phyloP scores from a whole-genome alignment of 495 filamentous ascomycete species.

The Glarea lozoyensis region DNA sequence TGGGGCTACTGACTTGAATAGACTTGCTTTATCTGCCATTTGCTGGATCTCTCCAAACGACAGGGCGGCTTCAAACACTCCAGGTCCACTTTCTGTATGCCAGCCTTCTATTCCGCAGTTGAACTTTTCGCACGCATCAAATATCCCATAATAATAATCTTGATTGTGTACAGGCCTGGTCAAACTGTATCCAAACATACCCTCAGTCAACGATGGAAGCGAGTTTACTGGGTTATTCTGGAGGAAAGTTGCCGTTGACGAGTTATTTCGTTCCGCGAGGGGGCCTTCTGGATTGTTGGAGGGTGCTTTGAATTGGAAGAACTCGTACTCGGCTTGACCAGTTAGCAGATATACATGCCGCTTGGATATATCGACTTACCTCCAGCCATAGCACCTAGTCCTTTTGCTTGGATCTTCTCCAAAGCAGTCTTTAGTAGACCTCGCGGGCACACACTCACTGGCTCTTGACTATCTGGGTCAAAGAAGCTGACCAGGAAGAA shows the following conservation, averaged over 20 bases:
- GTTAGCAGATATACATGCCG: slow-evolving; percentile 3
- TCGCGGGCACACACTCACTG: slow-evolving; percentile 75
- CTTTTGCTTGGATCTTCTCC: slow-evolving; percentile 55
- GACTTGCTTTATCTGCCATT: slow-evolving; percentile 83
- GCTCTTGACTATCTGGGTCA: slow-evolving; percentile 60
- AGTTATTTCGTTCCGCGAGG: slow-evolving; percentile 34
- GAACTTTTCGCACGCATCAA: slow-evolving; percentile 74
- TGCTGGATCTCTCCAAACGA: slow-evolving; percentile 73
- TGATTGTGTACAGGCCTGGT: slow-evolving; percentile 89
- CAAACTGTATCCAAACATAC: slow-evolving; percentile 97
- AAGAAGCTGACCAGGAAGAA: slow-evolving; percentile 90
- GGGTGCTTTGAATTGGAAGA: slow-evolving; percentile 84
- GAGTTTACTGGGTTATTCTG: slow-evolving; percentile 59
- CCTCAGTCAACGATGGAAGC: slow-evolving; percentile 76
- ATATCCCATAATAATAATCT: slow-evolving; percentile 90
- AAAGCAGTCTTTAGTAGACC: slow-evolving; percentile 60
- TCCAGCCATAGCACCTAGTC: slow-evolving; percentile 83
- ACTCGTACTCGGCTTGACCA: slow-evolving; percentile 85
- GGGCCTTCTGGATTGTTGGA: slow-evolving; percentile 35
- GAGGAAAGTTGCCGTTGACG: slow-evolving; percentile 67
- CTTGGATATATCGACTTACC: slow-evolving; percentile 41
- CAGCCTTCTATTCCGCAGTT: slow-evolving; percentile 84
- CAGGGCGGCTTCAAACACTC: slow-evolving; percentile 91
- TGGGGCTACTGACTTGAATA: slow-evolving; percentile 68
- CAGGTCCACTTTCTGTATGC: slow-evolving; percentile 95